Base-by-base conservation (phyloP, 768 basidiomycete species). In the Collybiopsis confluens region DNA sequence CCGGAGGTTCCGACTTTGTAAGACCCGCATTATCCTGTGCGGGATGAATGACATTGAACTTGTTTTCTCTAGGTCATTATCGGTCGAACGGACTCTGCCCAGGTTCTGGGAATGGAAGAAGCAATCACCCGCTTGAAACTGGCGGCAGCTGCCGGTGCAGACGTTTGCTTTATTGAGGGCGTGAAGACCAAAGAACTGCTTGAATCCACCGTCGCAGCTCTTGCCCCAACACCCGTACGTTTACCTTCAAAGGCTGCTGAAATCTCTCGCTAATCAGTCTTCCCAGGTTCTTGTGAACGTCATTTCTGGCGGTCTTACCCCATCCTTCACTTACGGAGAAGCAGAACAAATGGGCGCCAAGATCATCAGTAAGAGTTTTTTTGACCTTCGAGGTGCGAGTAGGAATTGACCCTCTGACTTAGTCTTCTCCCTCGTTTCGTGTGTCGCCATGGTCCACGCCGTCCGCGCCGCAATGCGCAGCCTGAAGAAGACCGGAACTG, bases 131-230 rank as follows among this genome's bases (percentile, higher is more conserved):
- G 88, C 26, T 71, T 90, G 55, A 80, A 84, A 65, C 75, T 89
- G 20, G 88, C 88, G 8, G 79, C 85, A 0, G 84, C 83, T 54
- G 83, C 79, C 9, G 88, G 88, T 27, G 88, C 88, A 0, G 88
- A 90, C 61, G 86, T 87, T 11, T 89, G 86, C 66, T 91, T 90
- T 68, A 88, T 89, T 33, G 88, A 90, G 65, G 88, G 88, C 38
- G 86, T 89, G 26, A 81, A 81, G 65, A 85, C 80, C 1, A 76
- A 82, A 43, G 82, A 86, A 42, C 77, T 86, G 21, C 74, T 89
- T 15, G 73, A 78, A 53, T 72, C 72, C 1, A 88, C 88, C 9
- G 82, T 90, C 43, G 75, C 76, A 21, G 85, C 83, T 2, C 68
- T 90, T 26, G 79, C 83, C 4, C 88, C 88, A 4, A 88, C 85